phyloP scores from a whole-genome alignment of 208 protist species.

The Crithidia bombi region DNA sequence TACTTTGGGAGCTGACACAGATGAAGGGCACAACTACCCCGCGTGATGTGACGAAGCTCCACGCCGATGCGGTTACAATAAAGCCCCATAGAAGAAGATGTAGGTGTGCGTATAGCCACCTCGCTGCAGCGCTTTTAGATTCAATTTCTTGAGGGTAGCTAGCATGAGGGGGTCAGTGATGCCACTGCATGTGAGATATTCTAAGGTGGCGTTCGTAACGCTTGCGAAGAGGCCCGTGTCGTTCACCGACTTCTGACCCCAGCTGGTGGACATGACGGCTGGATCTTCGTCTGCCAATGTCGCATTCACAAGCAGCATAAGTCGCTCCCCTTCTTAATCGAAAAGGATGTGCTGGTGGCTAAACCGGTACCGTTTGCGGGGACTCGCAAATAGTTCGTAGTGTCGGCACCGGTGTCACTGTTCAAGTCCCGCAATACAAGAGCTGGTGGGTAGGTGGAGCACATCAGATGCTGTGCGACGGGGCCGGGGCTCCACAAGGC shows the following conservation, averaged over 20 bases:
- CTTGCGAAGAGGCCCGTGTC: background rate
- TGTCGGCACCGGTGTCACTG: too few relatives aligned
- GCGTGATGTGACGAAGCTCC: background rate
- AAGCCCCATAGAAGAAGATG: background rate
- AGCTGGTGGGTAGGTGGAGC: background rate
- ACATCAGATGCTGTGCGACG: background rate
- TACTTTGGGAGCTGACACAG: background rate
- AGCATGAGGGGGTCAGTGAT: conserved; percentile 33
- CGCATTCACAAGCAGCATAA: background rate
- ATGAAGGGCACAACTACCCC: background rate
- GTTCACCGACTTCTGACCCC: conserved; percentile 3
- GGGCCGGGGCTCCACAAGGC: background rate
- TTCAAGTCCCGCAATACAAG: background rate
- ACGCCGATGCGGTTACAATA: background rate
- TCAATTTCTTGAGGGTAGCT: conserved; percentile 21
- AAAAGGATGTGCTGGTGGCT: background rate
- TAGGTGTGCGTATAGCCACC: conserved; percentile 3
- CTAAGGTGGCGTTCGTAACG: background rate
- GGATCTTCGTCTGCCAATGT: background rate
- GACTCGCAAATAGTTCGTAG: background rate
- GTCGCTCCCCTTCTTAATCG: background rate
- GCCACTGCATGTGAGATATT: conserved; percentile 19
- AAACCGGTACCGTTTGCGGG: background rate
- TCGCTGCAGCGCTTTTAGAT: conserved; percentile 11
- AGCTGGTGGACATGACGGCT: conserved; percentile 15